A percentile compares a stretch with the other conserved stretches of the same genome.
Conservation (phyloP, 2,329 filamentous ascomycete species). For the Tetracladium maxilliforme region DNA sequence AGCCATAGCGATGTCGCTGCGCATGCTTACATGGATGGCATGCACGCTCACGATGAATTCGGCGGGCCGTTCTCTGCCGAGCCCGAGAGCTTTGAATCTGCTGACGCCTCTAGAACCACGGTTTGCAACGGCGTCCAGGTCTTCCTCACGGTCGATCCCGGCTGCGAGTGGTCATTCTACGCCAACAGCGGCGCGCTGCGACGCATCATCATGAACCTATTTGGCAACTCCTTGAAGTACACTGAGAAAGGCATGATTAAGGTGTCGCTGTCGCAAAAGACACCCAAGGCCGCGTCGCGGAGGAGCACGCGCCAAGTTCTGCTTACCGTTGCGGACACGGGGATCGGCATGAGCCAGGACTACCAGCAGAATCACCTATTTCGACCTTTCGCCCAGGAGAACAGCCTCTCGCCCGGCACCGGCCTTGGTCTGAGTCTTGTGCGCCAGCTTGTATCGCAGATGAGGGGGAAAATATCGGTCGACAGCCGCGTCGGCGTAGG, state of each 20-base stretch:
- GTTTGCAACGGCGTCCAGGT: too few relatives aligned
- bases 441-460: constrained; percentile 13
- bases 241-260: constrained; percentile 34
- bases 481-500: too few relatives aligned
- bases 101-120: too few relatives aligned
- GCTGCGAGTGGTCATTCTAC: too few relatives aligned
- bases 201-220: constrained; percentile 40
- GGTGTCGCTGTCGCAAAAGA: constrained; percentile 14
- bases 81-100: too few relatives aligned
- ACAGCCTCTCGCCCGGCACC: constrained; percentile 37
- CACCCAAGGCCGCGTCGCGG: constrained; percentile 1
- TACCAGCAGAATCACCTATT: constrained; percentile 42
- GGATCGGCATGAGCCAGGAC: constrained; percentile 44
- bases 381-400: constrained; percentile 44
- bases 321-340: constrained; percentile 41
- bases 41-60: too few relatives aligned
- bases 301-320: constrained; percentile 6
- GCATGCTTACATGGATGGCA: too few relatives aligned
- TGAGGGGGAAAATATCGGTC: constrained; percentile 14
- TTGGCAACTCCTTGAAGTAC: constrained; percentile 47
- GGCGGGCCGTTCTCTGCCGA: too few relatives aligned
- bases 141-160: too few relatives aligned
- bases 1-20: too few relatives aligned
- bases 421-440: constrained; percentile 15
- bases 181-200: constrained; percentile 7